A percentile compares a stretch with the other conserved stretches of the same genome.
These are phyloP conservation scores for Rosa multiflora DNA, from an alignment of 306 rosid species.

Conservation along the genomic window DNA sequence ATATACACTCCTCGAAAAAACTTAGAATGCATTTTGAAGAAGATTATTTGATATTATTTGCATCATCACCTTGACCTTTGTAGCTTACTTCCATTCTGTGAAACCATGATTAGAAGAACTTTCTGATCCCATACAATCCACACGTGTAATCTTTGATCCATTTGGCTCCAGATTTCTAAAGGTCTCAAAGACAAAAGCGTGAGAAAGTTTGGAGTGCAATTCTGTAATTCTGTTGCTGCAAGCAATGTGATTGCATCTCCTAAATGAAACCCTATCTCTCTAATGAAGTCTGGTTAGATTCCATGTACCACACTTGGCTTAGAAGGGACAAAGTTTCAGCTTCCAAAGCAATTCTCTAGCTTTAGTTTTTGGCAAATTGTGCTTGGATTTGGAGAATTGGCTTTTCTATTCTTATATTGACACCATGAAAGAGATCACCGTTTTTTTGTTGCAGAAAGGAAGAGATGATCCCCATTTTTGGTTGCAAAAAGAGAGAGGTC, in stretches of 20 bases:
- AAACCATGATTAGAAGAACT: neutral
- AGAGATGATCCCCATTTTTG: neutral
- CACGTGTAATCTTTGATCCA: neutral
- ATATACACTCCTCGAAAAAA: constrained; percentile 15
- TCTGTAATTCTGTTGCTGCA: constrained; percentile 12
- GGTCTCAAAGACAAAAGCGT: neutral
- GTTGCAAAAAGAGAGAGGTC: neutral
- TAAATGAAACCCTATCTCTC: neutral
- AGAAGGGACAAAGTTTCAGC: constrained; percentile 3
- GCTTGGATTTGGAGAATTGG: no score
- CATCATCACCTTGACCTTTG: constrained; percentile 3
- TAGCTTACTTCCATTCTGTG: constrained; percentile 1
- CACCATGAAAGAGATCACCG: neutral
- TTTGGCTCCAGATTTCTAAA: neutral
- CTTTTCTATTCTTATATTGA: neutral
- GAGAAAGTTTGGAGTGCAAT: constrained; percentile 6
- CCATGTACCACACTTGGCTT: constrained; percentile 6
- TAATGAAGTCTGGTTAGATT: neutral
- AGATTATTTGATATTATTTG: neutral
- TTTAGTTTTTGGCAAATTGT: neutral
- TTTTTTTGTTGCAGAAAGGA: neutral
- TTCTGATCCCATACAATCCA: neutral
- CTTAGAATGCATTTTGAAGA: constrained; percentile 20
- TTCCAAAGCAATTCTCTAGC: neutral
- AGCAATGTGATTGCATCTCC: constrained; percentile 10